These are phyloP conservation scores for Ophiostoma fasciatum DNA, from an alignment of 2,329 filamentous ascomycete species.

Conservation along the genomic window DNA sequence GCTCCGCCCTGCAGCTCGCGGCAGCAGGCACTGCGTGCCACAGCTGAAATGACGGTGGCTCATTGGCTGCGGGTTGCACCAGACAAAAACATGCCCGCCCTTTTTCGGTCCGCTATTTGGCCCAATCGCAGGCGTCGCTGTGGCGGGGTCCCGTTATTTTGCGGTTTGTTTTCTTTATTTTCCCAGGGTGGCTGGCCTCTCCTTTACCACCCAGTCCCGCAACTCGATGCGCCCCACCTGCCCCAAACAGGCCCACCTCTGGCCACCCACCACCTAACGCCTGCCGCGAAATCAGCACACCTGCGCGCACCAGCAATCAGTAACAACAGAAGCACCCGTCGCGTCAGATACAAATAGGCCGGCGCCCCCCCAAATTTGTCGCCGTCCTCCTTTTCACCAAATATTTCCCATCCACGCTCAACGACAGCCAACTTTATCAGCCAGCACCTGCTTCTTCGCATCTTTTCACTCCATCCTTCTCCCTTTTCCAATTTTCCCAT, in stretches of 20 bases:
- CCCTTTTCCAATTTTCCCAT: neutral
- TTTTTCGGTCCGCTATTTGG: too few species aligned
- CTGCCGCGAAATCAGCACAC: constrained; percentile 12
- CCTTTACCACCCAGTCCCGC: neutral
- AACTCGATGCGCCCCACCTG: constrained; percentile 1
- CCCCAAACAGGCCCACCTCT: constrained; percentile 6
- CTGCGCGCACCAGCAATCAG: constrained; percentile 31
- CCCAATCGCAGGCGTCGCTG: neutral
- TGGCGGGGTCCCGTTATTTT: neutral
- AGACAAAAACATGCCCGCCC: too few species aligned
- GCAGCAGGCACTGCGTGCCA: too few species aligned
- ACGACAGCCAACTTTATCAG: constrained; percentile 8
- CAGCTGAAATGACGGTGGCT: neutral
- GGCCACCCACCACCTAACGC: constrained; percentile 5
- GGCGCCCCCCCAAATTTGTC: constrained; percentile 30
- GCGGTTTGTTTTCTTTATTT: constrained; percentile 3
- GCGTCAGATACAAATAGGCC: constrained; percentile 48
- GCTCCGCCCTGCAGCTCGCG: too few species aligned
- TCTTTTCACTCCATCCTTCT: constrained; percentile 10
- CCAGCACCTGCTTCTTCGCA: constrained; percentile 11
- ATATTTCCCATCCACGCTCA: constrained; percentile 14
- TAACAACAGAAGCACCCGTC: constrained; percentile 32
- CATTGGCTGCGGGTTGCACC: too few species aligned
- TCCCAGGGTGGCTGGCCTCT: neutral
- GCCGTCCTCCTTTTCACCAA: constrained; percentile 26